phyloP scores from a whole-genome alignment of 2,329 filamentous ascomycete genomes.

The Colletotrichum sp. region DNA sequence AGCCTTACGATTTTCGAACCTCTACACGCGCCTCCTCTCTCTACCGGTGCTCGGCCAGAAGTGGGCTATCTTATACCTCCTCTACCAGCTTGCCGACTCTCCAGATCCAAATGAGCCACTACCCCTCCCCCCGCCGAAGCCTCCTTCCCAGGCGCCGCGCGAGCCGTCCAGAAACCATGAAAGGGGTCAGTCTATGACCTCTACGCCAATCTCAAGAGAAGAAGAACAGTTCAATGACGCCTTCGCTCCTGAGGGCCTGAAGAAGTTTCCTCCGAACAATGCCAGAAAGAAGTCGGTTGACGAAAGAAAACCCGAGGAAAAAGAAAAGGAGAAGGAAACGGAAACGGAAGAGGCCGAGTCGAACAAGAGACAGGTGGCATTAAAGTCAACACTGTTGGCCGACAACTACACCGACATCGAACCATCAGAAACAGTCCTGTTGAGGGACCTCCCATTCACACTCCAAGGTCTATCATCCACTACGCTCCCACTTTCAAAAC shows the following conservation, averaged over 20 bases:
- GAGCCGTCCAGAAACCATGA: slow-evolving; percentile 42
- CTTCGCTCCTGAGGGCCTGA: slow-evolving; percentile 59
- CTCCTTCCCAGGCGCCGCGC: slow-evolving; percentile 28
- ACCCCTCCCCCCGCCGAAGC: slow-evolving; percentile 48
- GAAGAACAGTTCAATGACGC: slow-evolving; percentile 57
- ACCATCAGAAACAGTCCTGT: slow-evolving; percentile 68
- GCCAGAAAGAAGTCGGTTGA: slow-evolving; percentile 35
- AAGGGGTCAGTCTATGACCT: slow-evolving; percentile 40
- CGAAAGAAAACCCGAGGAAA: slow-evolving; percentile 34
- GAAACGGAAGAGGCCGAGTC: slow-evolving; percentile 30
- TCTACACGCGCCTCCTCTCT: slow-evolving; percentile 88
- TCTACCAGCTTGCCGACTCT: slow-evolving; percentile 81
- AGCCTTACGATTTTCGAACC: slow-evolving; percentile 84
- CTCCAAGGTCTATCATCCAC: slow-evolving; percentile 90
- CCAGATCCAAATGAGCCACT: slow-evolving; percentile 59
- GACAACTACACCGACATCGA: slow-evolving; percentile 62
- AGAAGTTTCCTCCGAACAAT: slow-evolving; percentile 47
- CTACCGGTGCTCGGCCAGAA: slow-evolving; percentile 93
- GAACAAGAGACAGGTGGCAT: slow-evolving; percentile 53
- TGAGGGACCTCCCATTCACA: slow-evolving; percentile 88
- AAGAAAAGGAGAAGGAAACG: slow-evolving; percentile 31
- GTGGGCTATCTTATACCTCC: slow-evolving; percentile 93
- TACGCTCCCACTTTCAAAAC: slow-evolving; percentile 76
- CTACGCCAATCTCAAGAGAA: slow-evolving; percentile 44
- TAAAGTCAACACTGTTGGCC: slow-evolving; percentile 63